Percentiles rank a stretch among this genome's conserved stretches.
Conservation (phyloP, 108 stramenopile species). For the Poteriospumella lacustris region DNA sequence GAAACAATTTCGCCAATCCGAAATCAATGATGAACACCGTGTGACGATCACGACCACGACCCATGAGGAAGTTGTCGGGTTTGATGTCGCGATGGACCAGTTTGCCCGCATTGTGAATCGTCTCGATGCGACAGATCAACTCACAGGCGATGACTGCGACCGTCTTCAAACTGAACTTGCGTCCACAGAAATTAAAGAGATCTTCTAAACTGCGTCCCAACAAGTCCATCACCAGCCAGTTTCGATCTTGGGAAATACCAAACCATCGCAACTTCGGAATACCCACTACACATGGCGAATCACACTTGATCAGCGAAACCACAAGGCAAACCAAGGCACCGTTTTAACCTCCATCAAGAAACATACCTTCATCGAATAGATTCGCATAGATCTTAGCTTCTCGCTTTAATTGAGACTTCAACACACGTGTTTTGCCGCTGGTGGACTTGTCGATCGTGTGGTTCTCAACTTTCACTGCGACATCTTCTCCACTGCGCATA, state of each 20-base stretch:
- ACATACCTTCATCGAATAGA: neutral
- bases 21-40: conserved; percentile 23
- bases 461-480: conserved; percentile 20
- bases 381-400: conserved; percentile 11
- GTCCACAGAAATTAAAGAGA: conserved; percentile 21
- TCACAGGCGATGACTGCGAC: conserved; percentile 6
- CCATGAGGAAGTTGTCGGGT: conserved; percentile 35
- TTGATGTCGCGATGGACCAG: conserved; percentile 40
- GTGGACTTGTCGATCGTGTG: neutral
- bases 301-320: neutral
- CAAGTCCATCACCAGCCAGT: conserved; percentile 12
- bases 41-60: conserved; percentile 4
- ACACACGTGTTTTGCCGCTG: neutral
- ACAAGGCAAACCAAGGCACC: neutral
- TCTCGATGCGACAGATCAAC: conserved; percentile 10
- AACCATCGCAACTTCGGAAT: conserved; percentile 22
- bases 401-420: neutral
- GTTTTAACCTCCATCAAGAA: neutral
- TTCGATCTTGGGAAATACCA: neutral
- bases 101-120: neutral
- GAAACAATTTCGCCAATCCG: conserved; percentile 4
- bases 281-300: neutral
- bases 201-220: conserved; percentile 14
- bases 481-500: conserved; percentile 24
- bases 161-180: conserved; percentile 12